These are phyloP conservation scores for Aspergillus brunneoviolaceus DNA, from an alignment of 2,329 filamentous ascomycete species.

Conservation along the genomic window DNA sequence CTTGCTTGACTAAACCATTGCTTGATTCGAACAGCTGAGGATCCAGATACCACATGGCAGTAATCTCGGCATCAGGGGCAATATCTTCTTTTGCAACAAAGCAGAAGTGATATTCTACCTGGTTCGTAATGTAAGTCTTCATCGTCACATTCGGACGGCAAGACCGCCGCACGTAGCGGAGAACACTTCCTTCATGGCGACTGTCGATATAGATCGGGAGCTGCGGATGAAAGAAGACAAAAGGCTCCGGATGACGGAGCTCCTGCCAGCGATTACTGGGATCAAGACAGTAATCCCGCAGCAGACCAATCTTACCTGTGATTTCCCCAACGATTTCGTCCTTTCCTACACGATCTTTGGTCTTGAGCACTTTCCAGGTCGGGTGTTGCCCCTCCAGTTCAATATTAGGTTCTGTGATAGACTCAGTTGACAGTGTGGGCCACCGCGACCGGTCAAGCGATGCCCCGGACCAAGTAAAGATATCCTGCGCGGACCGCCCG, in stretches of 20 bases:
- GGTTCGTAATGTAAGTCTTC: slow-evolving; percentile 78
- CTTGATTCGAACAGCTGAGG: slow-evolving; percentile 38
- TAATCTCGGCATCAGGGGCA: slow-evolving; percentile 52
- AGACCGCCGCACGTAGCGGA: slow-evolving; percentile 88
- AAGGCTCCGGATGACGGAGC: slow-evolving; percentile 60
- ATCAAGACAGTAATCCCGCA: slow-evolving; percentile 69
- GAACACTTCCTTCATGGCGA: slow-evolving; percentile 76
- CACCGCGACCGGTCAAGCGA: slow-evolving; percentile 56
- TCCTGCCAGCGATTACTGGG: slow-evolving; percentile 67
- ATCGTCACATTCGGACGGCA: slow-evolving; percentile 87
- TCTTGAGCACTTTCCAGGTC: slow-evolving; percentile 64
- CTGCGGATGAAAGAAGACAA: slow-evolving; percentile 83
- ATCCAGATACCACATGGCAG: slow-evolving; percentile 51
- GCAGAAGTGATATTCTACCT: slow-evolving; percentile 86
- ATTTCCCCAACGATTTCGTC: slow-evolving; percentile 67
- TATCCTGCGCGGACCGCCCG: slow-evolving; percentile 61
- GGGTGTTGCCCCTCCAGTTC: slow-evolving; percentile 58
- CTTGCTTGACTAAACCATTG: slow-evolving; percentile 44
- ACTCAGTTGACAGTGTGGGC: slow-evolving; percentile 54
- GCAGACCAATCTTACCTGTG: slow-evolving; percentile 72
- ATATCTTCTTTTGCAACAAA: slow-evolving; percentile 81
- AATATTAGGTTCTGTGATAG: slow-evolving; percentile 50
- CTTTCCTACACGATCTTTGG: slow-evolving; percentile 52
- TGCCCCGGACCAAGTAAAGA: slow-evolving; percentile 65
- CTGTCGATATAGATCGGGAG: slow-evolving; percentile 93